Evolutionary conservation across 768 basidiomycete genomes (phyloP), one percentile per base, ranked within the genome.

Genomic region (Amanita subjunquillea): DNA sequence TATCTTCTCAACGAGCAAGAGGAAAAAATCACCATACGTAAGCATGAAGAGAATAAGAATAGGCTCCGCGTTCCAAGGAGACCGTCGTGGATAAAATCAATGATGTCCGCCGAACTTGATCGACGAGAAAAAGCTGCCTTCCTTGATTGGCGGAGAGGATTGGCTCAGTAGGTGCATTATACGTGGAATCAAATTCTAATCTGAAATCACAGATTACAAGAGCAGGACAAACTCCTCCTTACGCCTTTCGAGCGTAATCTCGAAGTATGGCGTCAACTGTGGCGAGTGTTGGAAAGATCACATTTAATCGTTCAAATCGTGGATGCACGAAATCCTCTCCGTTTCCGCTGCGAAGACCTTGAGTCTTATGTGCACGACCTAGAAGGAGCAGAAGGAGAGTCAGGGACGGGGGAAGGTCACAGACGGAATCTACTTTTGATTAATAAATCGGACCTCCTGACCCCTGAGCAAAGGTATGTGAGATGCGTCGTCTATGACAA

Each of bases 241-340:
- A 95, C 94, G 0, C 95, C 93, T 4, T 99, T 96, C 62, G 96
- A 99, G 64, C 86, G 93, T 46, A 99, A 98, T 63, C 69, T 99
- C 30, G 94, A 98, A 73, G 96, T 99, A 10, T 98, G 96, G 95
- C 75, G 96, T 40, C 96, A 99, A 62, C 77, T 99, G 6, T 99
- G 96, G 96, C 78, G 96, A 48, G 96, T 98, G 1, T 69, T 96
- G 7, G 96, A 99, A 69, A 80, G 93, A 20, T 96, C 95, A 1
- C 90, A 96, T 59, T 79, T 99, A 22, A 70, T 98, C 30, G 88
- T 98, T 2, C 92, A 98, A 67, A 95, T 99, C 48, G 89, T 96
- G 48, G 96, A 99, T 62, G 92, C 92, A 5, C 83, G 96, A 37
- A 97, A 96, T 71, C 95, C 96, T 1, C 74, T 96, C 7, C 75